phyloP scores from a whole-genome alignment of 768 basidiomycete species.

The Saitozyma podzolica region DNA sequence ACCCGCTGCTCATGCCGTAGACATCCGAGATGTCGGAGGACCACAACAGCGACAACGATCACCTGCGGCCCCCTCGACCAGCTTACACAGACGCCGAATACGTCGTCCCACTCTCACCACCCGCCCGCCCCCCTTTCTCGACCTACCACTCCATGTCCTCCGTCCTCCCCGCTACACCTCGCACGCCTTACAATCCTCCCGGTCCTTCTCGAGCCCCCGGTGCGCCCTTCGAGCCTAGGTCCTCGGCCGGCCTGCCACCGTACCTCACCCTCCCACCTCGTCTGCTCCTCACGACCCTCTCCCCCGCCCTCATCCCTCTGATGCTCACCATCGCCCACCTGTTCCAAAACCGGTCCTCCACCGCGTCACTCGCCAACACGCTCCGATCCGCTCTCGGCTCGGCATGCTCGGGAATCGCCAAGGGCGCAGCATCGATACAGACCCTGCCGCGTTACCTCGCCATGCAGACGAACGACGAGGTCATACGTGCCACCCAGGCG shows the following conservation, averaged over 20 bases:
- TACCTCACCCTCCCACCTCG: conserved; percentile 81
- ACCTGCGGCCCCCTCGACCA: conserved; percentile 22
- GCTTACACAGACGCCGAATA: conserved; percentile 27
- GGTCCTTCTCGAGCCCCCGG: conserved; percentile 1
- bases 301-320: conserved; percentile 85
- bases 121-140: conserved; percentile 38
- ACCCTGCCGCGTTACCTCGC: conserved; percentile 89
- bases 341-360: conserved; percentile 68
- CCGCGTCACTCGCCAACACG: conserved; percentile 66
- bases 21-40: no score
- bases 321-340: conserved; percentile 83
- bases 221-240: not conserved
- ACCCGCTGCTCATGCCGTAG: no score
- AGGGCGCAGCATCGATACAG: conserved; percentile 75
- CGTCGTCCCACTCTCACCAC: conserved; percentile 41
- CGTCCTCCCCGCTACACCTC: conserved; percentile 37
- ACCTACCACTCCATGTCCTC: conserved; percentile 35
- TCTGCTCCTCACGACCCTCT: conserved; percentile 84
- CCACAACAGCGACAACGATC: not conserved
- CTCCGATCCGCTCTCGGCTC: conserved; percentile 76
- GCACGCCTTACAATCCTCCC: conserved; percentile 26
- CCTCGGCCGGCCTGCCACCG: conserved; percentile 61
- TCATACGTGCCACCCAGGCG: conserved; percentile 74
- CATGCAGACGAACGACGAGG: conserved; percentile 74
- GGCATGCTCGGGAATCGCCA: conserved; percentile 81